A percentile compares a stretch with the other conserved stretches of the same genome.
These are phyloP conservation scores for Termitomyces sp. DNA, from an alignment of 768 basidiomycete species.

Conservation along the genomic window DNA sequence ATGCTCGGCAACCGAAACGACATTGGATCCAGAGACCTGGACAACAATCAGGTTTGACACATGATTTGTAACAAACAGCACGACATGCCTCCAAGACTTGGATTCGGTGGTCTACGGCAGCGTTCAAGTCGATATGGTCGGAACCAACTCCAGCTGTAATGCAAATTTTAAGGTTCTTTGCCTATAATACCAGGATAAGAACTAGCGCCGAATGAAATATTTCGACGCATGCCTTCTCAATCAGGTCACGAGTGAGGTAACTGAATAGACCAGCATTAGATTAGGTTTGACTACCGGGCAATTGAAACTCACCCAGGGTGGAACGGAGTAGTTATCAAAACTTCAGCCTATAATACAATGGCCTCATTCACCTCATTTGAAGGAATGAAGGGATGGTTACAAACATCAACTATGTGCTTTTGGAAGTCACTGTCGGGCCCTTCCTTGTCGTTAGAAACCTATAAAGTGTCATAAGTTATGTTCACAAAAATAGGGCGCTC, in stretches of 20 bases:
- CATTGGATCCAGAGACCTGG: conserved; percentile 83
- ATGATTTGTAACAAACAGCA: background rate
- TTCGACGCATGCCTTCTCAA: conserved; percentile 51
- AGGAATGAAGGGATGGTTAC: conserved; percentile 19
- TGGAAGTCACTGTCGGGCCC: conserved; percentile 79
- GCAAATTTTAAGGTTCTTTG: conserved; percentile 86
- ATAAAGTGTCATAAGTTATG: background rate
- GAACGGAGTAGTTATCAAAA: conserved; percentile 83
- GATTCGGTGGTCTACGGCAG: conserved; percentile 74
- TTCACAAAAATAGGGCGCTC: background rate
- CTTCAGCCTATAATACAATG: conserved; percentile 53
- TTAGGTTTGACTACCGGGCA: background rate
- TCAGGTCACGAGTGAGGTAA: conserved; percentile 71
- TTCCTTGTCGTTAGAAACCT: conserved; percentile 83
- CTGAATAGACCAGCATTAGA: conserved; percentile 16
- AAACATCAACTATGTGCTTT: conserved; percentile 75
- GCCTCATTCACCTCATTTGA: background rate
- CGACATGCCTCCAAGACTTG: conserved; percentile 65
- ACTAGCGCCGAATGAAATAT: background rate
- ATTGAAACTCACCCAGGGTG: conserved; percentile 54
- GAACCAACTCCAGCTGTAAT: conserved; percentile 91
- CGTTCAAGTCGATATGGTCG: conserved; percentile 88
- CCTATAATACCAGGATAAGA: conserved; percentile 25
- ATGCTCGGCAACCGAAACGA: conserved; percentile 89
- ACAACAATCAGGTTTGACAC: conserved; percentile 8